Conservation (phyloP, 495 filamentous ascomycete species). For the Penicillium taxi region DNA sequence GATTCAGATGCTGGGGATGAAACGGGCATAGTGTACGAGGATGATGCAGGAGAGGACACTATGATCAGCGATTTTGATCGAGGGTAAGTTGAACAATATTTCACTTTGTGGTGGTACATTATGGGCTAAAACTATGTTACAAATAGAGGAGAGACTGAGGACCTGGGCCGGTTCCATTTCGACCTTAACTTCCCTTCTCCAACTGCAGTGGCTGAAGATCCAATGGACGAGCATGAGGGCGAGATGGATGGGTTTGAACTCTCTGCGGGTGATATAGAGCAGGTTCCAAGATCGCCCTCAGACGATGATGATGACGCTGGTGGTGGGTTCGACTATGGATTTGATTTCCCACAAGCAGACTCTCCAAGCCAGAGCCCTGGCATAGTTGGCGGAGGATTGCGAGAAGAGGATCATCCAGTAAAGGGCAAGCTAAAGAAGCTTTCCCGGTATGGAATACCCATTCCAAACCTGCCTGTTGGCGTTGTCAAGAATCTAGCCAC, state of each 20-base stretch:
- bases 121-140: constrained; percentile 23
- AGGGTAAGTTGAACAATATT: constrained; percentile 26
- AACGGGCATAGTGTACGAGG: constrained; percentile 34
- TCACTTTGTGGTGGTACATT: constrained; percentile 6
- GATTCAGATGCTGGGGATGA: constrained; percentile 43
- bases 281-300: constrained; percentile 10
- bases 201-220: constrained; percentile 21
- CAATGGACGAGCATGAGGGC: constrained; percentile 22
- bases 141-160: constrained; percentile 41
- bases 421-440: constrained; percentile 45
- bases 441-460: constrained; percentile 66
- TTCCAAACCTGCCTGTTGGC: constrained; percentile 61
- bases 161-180: constrained; percentile 37
- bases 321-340: constrained; percentile 26
- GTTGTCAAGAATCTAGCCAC: constrained; percentile 71
- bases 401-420: constrained; percentile 24
- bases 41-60: constrained; percentile 25
- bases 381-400: constrained; percentile 35
- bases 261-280: constrained; percentile 26
- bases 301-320: constrained; percentile 20
- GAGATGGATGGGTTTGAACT: constrained; percentile 37
- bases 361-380: constrained; percentile 33
- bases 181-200: constrained; percentile 39
- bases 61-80: constrained; percentile 34
- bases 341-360: constrained; percentile 19